Conservation (phyloP, 208 protist species). For the Wallacemonas sp. region DNA sequence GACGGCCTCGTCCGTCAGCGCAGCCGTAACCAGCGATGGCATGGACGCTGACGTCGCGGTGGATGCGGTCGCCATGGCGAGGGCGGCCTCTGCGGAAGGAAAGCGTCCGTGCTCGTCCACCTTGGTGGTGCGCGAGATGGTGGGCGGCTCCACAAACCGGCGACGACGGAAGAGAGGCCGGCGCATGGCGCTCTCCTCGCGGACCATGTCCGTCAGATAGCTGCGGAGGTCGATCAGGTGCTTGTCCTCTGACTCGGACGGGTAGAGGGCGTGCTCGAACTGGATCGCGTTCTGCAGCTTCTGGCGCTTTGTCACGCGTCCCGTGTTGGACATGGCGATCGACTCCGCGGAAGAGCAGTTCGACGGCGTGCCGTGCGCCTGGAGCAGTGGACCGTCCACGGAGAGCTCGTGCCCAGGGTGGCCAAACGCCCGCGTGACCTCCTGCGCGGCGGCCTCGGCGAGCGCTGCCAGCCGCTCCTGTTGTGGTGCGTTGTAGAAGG, state of each 20-base stretch:
- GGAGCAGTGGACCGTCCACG: conserved; percentile 15
- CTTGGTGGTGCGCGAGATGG: conserved; percentile 1
- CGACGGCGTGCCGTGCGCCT: conserved; percentile 19
- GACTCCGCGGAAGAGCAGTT: conserved; percentile 15
- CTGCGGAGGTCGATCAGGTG: conserved; percentile 79
- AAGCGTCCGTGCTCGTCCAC: conserved; percentile 4
- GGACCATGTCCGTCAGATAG: conserved; percentile 73
- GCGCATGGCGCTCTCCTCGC: conserved; percentile 36
- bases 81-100: not conserved
- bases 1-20: conserved; percentile 2
- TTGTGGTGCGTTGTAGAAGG: conserved; percentile 69
- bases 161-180: conserved; percentile 8
- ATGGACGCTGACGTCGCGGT: conserved; percentile 9
- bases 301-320: conserved; percentile 23
- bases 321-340: conserved; percentile 22
- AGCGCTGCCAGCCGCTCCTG: conserved; percentile 48
- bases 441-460: conserved; percentile 45
- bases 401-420: conserved; percentile 35
- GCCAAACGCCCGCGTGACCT: conserved; percentile 28
- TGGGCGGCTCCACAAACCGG: conserved; percentile 31
- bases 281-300: conserved; percentile 56
- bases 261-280: conserved; percentile 84
- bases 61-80: not conserved
- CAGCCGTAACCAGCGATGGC: not conserved
- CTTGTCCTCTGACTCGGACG: conserved; percentile 77